Percentiles rank a stretch among this genome's conserved stretches.
Evolutionary conservation across 2,329 filamentous ascomycete genomes (phyloP).

Genomic region (Orbilia brochopaga): DNA sequence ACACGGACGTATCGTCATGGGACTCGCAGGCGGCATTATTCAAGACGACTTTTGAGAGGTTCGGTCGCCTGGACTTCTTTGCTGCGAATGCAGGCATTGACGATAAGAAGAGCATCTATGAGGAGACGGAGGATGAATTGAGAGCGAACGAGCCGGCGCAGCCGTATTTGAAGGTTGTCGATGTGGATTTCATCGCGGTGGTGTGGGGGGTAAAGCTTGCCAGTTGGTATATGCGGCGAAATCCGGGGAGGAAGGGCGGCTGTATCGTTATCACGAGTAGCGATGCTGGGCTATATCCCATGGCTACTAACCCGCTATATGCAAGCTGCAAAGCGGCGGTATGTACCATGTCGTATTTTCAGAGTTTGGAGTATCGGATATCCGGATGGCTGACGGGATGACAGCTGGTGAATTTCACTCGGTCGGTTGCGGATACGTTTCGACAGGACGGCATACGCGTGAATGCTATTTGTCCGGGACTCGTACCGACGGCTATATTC

Average conservation of each 20-base stretch:
- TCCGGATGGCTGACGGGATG: neutral
- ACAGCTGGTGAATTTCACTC: conserved; percentile 56
- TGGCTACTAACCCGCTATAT: conserved; percentile 50
- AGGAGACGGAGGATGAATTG: conserved; percentile 54
- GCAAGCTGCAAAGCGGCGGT: conserved; percentile 40
- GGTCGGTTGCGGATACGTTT: conserved; percentile 55
- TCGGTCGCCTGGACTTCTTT: conserved; percentile 59
- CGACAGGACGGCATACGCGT: conserved; percentile 57
- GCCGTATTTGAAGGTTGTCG: conserved; percentile 58
- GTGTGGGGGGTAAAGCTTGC: conserved; percentile 60
- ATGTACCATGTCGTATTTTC: neutral
- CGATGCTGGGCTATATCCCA: conserved; percentile 57
- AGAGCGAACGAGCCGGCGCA: conserved; percentile 57
- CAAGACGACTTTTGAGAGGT: conserved; percentile 58
- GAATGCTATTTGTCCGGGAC: conserved; percentile 57
- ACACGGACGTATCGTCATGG: conserved; percentile 59
- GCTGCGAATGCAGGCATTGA: conserved; percentile 61
- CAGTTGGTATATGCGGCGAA: conserved; percentile 59
- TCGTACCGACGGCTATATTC: conserved; percentile 57
- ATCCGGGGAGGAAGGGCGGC: conserved; percentile 56
- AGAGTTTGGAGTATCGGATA: conserved; percentile 53
- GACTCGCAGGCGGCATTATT: conserved; percentile 58
- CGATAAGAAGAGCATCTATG: conserved; percentile 58
- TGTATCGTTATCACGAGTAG: conserved; percentile 59
- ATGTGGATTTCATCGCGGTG: conserved; percentile 59